A percentile compares a stretch with the other conserved stretches of the same genome.
Evolutionary conservation across 164 flowering plant species (phyloP).

Genomic region (Tetracentron sinense): DNA sequence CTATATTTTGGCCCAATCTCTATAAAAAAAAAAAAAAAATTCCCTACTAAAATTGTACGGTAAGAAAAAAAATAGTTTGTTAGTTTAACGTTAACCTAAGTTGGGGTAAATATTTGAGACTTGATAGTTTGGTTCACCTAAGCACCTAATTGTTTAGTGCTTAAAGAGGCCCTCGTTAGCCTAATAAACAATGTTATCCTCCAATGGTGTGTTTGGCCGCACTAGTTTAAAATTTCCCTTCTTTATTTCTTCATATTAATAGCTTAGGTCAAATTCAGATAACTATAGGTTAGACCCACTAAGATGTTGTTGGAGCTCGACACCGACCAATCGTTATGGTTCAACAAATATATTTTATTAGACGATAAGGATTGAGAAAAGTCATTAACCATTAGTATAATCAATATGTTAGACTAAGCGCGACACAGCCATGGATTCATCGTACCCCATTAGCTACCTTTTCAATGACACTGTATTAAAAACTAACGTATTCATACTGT

Average conservation of each 20-base stretch:
- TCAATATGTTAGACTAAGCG: no score
- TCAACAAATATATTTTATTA: background rate
- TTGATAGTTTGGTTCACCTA: slow-evolving; percentile 7
- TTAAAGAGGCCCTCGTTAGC: background rate
- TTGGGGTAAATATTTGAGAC: no score
- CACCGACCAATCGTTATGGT: slow-evolving; percentile 1
- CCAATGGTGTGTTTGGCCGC: background rate
- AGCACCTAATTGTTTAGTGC: slow-evolving; percentile 4
- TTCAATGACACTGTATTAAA: no score
- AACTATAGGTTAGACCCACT: slow-evolving; percentile 1
- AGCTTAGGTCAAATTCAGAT: slow-evolving; percentile 15
- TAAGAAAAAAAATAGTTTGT: no score
- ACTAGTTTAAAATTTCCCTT: no score
- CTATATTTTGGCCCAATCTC: no score
- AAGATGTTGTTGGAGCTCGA: background rate
- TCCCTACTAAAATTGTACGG: no score
- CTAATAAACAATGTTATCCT: slow-evolving; percentile 14
- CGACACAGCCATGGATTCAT: no score
- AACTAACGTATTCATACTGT: no score
- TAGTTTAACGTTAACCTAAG: no score
- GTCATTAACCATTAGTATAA: background rate
- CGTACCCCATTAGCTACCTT: background rate
- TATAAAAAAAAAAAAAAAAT: no score
- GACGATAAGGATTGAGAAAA: background rate
- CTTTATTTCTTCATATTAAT: slow-evolving; percentile 1